Evolutionary conservation across 2,329 filamentous ascomycete species (phyloP), one percentile per base, ranked within the genome.

Genomic region (Phoma sp.): DNA sequence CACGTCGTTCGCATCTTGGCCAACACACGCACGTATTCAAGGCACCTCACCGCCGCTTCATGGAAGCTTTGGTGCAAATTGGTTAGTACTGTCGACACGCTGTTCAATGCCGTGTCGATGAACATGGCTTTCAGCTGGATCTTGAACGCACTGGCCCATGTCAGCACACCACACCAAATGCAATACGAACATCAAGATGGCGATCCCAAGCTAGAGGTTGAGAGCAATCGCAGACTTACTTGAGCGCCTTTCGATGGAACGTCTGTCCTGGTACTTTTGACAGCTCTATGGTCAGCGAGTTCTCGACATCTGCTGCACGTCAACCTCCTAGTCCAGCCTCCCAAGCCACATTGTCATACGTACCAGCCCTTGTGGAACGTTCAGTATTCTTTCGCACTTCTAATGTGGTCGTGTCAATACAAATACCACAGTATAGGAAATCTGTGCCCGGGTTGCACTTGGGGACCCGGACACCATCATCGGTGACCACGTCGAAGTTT

Each of bases 371-470:
- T 74, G 76, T 81, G 58, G 75, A 75, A 42, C 82, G 80, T 26
- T 85, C 81, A 38, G 83, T 79, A 65, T 92, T 87, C 68, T 90
- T 92, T 65, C 80, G 82, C 40, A 98, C 83, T 56, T 92, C 87
- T 23, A 99, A 78, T 0, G 89, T 92, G 45, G 76, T 77, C 15
- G 86, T 90, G 68, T 96, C 80, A 63, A 99, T 92, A 14, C 86
- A 74, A 34, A 86, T 85, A 32, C 95, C 95, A 68, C 95, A 98
- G 74, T 96, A 99, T 0, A 93, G 92, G 71, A 99, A 98, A n/a
- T 69, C 68, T 6, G 58, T n/a, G 1, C 71, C 55, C 77, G 78
- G 60, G 73, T 65, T 32, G 85, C 66, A 60, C 46, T 48, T 64
- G 33, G 68, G 46, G 38, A 75, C 55, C 32, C 53, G 54, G 30